Base-by-base conservation (phyloP, 2,329 filamentous ascomycete species). In the Thielaviopsis euricoi region DNA sequence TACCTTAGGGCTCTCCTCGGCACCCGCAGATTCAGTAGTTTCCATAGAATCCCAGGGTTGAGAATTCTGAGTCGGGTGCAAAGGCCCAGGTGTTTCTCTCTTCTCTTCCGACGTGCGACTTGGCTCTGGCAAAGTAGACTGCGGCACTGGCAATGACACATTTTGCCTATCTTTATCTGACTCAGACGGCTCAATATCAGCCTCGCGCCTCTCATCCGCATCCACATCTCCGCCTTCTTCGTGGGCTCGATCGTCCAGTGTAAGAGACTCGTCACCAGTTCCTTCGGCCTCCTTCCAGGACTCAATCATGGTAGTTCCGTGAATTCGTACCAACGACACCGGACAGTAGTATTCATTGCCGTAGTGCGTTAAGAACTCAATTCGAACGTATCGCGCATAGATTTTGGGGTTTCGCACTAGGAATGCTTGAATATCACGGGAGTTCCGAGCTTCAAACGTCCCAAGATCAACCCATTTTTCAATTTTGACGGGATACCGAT, bases 291-390 rank as follows among this genome's bases (percentile, higher is more conserved):
- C 87, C 67, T 91, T 89, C 73, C 87, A 88, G 58, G 91, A 90
- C 67, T 98, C 89, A 65, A 97, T 81, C 83, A 98, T 86, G 74
- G 95, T 93, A 0, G 91, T 95, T 6, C 93, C 93, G 70, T 98
- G 93, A 5, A 98, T 86, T 57, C 93, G 82, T 56, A 98, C 75
- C 19, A 98, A 72, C 61, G 91, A 96, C 17, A 98, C 74, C 0
- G 93, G 93, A 66, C 93, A 98, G 68, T 95, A 98, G 68, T 87
- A 98, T 68, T 98, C 93, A 64, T 90, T 95, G 9, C 93, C 93
- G 68, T 91, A 98, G 68, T 98, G 91, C 4, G 83, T 89, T 53
- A 97, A 69, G 62, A 97, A 93, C 67, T 98, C 93, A 60, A 98
- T 82, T 23, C 89, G 82, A 49, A 98, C 71, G 70, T 97, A 98